These are phyloP conservation scores for Chlamydomonas sp. DNA, from an alignment of 139 green algal genomes.

Conservation along the genomic window DNA sequence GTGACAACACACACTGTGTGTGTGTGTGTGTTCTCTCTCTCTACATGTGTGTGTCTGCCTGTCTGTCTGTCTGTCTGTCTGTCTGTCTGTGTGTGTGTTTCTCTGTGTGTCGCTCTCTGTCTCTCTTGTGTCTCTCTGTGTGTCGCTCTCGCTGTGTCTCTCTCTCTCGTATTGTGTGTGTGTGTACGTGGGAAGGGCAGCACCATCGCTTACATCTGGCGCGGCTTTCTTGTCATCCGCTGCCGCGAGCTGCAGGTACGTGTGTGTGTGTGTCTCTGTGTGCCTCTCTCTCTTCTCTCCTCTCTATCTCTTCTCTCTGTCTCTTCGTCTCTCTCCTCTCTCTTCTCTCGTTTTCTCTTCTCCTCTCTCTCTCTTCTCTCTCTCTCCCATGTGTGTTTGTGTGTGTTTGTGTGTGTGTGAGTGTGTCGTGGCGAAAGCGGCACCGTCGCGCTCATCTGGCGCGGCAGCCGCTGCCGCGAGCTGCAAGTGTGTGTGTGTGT, in stretches of 20 bases:
- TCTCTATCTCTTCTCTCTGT: too few species aligned
- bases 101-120: too few species aligned
- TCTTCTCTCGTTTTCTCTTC: too few species aligned
- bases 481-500: constrained; percentile 15
- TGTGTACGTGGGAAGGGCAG: constrained; percentile 33
- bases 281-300: too few species aligned
- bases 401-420: too few species aligned
- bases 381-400: too few species aligned
- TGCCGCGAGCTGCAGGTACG: constrained; percentile 4
- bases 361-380: too few species aligned
- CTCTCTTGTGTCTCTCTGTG: too few species aligned
- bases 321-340: too few species aligned
- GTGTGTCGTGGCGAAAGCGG: constrained; percentile 28
- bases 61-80: background rate
- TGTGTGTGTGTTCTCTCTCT: background rate
- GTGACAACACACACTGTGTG: constrained; percentile 8
- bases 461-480: constrained; percentile 29
- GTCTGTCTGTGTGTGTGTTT: background rate
- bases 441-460: constrained; percentile 70
- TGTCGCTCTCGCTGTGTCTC: too few species aligned
- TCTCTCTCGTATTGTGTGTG: too few species aligned
- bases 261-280: background rate
- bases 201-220: constrained; percentile 70
- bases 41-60: background rate
- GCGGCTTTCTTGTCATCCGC: constrained; percentile 61